Conservation (phyloP, 345 rosid genomes). For the Eucalyptus albens region DNA sequence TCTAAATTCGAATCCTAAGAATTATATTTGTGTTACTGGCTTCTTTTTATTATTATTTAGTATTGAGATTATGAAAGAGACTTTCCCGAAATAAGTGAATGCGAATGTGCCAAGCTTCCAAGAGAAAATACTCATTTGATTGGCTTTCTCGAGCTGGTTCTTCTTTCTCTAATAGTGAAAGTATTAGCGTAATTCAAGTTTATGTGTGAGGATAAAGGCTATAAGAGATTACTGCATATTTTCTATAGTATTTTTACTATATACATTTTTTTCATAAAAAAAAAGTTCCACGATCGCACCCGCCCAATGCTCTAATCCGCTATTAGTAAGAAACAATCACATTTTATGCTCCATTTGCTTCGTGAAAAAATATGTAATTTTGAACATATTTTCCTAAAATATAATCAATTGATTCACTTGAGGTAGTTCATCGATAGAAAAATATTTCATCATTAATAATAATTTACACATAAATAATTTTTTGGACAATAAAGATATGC, state of each 20-base stretch:
- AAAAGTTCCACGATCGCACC: background rate
- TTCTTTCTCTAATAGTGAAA: background rate
- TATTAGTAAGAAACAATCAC: background rate
- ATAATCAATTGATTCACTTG: too few relatives aligned
- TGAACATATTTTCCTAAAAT: background rate
- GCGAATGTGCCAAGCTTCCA: background rate
- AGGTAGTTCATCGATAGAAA: accelerated
- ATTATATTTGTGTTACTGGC: background rate
- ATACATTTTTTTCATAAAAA: background rate
- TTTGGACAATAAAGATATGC: background rate
- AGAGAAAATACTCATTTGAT: background rate
- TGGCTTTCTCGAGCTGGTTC: background rate
- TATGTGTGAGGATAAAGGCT: background rate
- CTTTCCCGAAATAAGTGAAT: background rate
- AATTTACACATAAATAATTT: background rate
- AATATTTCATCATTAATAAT: too few relatives aligned
- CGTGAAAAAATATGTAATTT: background rate
- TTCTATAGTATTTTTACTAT: background rate
- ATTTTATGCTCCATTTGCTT: background rate
- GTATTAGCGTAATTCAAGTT: background rate
- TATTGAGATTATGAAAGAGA: background rate
- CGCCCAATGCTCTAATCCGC: accelerated
- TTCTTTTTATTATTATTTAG: background rate
- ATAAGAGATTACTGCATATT: accelerated
- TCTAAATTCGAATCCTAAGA: background rate